These are phyloP conservation scores for Backusella macrospora DNA, from an alignment of 192 early-diverging fungal genomes.

Conservation along the genomic window DNA sequence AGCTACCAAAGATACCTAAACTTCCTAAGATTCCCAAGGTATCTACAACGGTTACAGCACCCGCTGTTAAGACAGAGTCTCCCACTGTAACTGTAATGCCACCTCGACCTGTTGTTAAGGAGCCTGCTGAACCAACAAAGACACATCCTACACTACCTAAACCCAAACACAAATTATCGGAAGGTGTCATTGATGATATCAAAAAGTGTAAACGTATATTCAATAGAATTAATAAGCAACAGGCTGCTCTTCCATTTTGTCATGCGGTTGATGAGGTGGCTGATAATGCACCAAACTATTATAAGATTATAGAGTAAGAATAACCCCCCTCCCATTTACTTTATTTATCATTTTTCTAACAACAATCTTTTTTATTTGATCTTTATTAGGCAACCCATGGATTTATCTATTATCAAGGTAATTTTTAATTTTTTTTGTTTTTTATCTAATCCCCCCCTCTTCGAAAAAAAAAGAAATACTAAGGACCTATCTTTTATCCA, in stretches of 20 bases:
- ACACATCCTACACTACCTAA: not conserved
- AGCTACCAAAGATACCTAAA: conserved; percentile 35
- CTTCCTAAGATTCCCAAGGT: conserved; percentile 25
- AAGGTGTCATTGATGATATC: conserved; percentile 35
- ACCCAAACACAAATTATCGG: conserved; percentile 12
- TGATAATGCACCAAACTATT: conserved; percentile 62
- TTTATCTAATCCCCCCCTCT: too few relatives aligned
- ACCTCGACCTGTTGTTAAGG: not conserved
- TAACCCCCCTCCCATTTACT: not conserved
- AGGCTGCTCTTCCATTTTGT: conserved; percentile 59
- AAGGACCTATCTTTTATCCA: not conserved
- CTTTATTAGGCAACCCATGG: conserved; percentile 59
- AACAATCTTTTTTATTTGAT: conserved; percentile 36
- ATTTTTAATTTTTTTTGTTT: too few relatives aligned
- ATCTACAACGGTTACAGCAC: conserved; percentile 23
- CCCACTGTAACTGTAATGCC: conserved; percentile 14
- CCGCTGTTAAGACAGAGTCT: conserved; percentile 26
- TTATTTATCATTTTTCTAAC: not conserved
- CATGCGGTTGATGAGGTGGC: conserved; percentile 60
- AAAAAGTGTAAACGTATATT: conserved; percentile 43
- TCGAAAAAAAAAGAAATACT: too few relatives aligned
- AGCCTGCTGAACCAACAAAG: not conserved
- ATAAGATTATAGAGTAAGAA: conserved; percentile 56
- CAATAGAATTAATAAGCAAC: conserved; percentile 50
- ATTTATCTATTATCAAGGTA: conserved; percentile 52